These are phyloP conservation scores for Malus hybrid DNA, from an alignment of 331 rosid genomes.

Conservation along the genomic window DNA sequence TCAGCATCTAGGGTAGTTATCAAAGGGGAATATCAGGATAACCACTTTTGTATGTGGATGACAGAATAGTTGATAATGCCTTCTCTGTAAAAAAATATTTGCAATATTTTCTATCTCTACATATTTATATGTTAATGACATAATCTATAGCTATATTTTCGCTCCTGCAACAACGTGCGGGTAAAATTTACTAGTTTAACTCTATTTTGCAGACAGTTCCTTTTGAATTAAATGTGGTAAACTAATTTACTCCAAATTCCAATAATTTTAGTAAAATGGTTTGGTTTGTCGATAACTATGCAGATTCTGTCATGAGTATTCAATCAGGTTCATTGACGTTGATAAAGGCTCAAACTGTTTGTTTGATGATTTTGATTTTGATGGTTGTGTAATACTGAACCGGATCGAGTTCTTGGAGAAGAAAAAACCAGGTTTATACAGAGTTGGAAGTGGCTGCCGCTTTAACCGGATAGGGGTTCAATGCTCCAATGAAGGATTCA, in stretches of 20 bases:
- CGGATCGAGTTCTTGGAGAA: constrained; percentile 24
- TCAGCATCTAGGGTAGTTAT: no score
- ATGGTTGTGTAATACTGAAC: constrained; percentile 29
- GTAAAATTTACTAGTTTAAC: not conserved
- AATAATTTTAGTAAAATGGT: not conserved
- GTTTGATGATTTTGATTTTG: constrained; percentile 25
- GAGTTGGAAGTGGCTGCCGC: constrained; percentile 28
- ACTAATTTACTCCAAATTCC: not conserved
- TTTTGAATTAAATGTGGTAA: not conserved
- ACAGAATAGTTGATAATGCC: no score
- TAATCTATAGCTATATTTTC: no score
- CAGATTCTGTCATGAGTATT: constrained; percentile 25
- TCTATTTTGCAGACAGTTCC: not conserved
- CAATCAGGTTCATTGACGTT: constrained; percentile 14
- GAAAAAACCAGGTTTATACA: constrained; percentile 11
- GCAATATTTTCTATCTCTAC: no score
- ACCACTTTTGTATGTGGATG: no score
- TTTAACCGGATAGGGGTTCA: constrained; percentile 16
- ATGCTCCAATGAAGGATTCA: constrained; percentile 27
- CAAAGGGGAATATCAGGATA: no score
- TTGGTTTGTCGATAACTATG: not conserved
- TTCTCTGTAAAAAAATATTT: no score
- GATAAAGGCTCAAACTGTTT: constrained; percentile 33
- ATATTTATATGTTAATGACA: no score
- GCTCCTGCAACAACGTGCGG: no score